Conservation (phyloP, 2,329 filamentous ascomycete genomes). For the Sphaerostilbella broomeana region DNA sequence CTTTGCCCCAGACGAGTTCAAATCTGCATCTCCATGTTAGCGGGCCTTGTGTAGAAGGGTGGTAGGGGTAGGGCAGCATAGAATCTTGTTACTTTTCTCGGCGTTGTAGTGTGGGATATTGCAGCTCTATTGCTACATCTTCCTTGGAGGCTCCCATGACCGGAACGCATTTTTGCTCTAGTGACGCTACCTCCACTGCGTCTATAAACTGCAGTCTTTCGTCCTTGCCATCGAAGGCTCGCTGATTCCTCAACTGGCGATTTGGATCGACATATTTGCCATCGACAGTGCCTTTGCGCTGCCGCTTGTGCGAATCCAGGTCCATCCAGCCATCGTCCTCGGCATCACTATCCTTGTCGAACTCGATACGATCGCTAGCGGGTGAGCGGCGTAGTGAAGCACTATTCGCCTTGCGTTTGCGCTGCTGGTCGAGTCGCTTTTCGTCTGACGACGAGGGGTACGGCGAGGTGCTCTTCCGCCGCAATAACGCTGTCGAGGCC, state of each 20-base stretch:
- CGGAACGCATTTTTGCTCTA: constrained; percentile 44
- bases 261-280: constrained; percentile 39
- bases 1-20: constrained; percentile 69
- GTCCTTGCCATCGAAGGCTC: constrained; percentile 38
- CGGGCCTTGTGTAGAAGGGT: no score
- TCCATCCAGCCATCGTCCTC: constrained; percentile 48
- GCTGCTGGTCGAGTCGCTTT: constrained; percentile 36
- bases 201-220: constrained; percentile 47
- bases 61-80: not conserved
- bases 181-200: constrained; percentile 49
- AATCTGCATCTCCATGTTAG: constrained; percentile 23
- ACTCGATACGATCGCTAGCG: constrained; percentile 42
- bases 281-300: constrained; percentile 36
- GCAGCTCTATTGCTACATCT: constrained; percentile 59
- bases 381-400: constrained; percentile 36
- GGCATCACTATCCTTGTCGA: constrained; percentile 45
- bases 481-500: constrained; percentile 18
- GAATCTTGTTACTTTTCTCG: constrained; percentile 53
- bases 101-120: constrained; percentile 72
- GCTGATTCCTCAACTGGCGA: constrained; percentile 39
- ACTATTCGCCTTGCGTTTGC: constrained; percentile 43
- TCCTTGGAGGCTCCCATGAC: constrained; percentile 44
- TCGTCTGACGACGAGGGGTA: constrained; percentile 36
- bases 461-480: constrained; percentile 37
- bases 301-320: constrained; percentile 42